Base-by-base conservation (phyloP, 306 rosid species). In the Spatholobus suberectus region DNA sequence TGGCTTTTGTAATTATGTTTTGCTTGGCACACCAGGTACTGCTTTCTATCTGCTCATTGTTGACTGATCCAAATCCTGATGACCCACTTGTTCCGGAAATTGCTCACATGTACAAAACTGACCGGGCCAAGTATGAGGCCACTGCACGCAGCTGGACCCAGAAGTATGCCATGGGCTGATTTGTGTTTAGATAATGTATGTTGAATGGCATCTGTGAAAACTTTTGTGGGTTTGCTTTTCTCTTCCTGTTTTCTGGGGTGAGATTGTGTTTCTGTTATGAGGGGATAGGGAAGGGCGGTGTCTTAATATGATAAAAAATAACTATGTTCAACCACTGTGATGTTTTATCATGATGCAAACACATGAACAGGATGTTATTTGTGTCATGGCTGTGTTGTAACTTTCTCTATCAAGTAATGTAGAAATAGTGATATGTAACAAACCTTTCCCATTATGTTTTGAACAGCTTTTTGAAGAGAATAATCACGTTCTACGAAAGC, bases 91-190 rank as follows among this genome's bases (percentile, higher is more conserved):
- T 92, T 14, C 92, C 92, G 3, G 96, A 92, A 89, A 92, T 92
- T 27, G 96, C 96, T 67, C 96, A 88, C 78, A 90, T 90, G 90
- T 92, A 92, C 88, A 92, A 92, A 89, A 92, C 90, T 0, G 92
- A 90, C 74, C 84, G 90, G 76, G 79, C 90, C 78, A 92, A 90
- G 88, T 92, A 92, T 23, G 96, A 92, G 80, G 71, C 89, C 15
- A 92, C 92, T 38, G 96, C 96, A 9, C 92, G 96, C 65, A 90
- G 91, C 91, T 92, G 96, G 96, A 90, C 96, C 80, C 92, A 90
- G 80, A 92, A 92, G 88, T 90, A 92, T 73, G 94, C 96, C 72
- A 92, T 92, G 96, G 93, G 89, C 79, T 85, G 87, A 85, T 80
- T 41, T 57, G 29, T 73, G 66, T 73, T 75, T 70, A 10, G 75